A percentile compares a stretch with the other conserved stretches of the same genome.
These are phyloP conservation scores for Cadophora sp. DNA, from an alignment of 2,329 filamentous ascomycete species.

Conservation along the genomic window DNA sequence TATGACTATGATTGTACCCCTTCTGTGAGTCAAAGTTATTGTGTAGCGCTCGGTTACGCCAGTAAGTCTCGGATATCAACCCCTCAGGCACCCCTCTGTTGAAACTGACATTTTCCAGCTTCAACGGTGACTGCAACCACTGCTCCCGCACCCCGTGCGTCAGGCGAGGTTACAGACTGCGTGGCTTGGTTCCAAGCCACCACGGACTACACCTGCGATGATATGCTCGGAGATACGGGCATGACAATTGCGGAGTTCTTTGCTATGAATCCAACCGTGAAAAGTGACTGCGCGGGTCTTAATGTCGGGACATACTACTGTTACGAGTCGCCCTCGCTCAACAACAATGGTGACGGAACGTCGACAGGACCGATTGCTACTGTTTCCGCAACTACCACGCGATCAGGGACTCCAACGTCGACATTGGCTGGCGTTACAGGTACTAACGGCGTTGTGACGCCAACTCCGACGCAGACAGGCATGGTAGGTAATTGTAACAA, in stretches of 20 bases:
- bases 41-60: background rate
- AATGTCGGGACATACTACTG: background rate
- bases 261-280: background rate
- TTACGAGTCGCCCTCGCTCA: background rate
- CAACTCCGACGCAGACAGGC: background rate
- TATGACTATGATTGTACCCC: background rate
- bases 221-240: background rate
- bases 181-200: background rate
- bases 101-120: no score
- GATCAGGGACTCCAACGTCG: background rate
- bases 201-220: background rate
- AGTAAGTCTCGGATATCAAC: no score
- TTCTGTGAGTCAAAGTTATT: background rate
- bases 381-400: background rate
- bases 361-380: no score
- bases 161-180: background rate
- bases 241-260: background rate
- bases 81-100: no score
- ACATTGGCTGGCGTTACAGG: background rate
- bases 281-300: background rate
- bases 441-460: background rate
- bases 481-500: background rate
- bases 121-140: background rate
- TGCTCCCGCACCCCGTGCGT: background rate
- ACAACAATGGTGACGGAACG: no score